These are phyloP conservation scores for Phoma sp. DNA, from an alignment of 2,329 filamentous ascomycete genomes.

Conservation along the genomic window DNA sequence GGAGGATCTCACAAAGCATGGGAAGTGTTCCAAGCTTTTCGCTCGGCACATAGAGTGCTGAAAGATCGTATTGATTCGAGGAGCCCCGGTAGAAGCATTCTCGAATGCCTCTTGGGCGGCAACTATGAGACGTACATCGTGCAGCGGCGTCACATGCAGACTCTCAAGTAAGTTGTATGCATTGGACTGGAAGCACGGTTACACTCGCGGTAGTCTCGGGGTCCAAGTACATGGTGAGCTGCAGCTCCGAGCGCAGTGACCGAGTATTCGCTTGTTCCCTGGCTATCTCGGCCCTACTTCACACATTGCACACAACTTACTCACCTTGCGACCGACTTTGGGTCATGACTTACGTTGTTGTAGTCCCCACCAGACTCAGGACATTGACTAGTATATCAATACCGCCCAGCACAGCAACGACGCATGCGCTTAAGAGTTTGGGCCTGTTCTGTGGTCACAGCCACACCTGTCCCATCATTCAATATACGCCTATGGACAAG, in stretches of 20 bases:
- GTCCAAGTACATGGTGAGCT: background rate
- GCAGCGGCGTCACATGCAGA: constrained; percentile 69
- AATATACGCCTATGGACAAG: background rate
- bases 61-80: constrained; percentile 46
- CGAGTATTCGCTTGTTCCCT: background rate
- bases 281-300: background rate
- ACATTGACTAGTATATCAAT: background rate
- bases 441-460: background rate
- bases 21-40: constrained; percentile 74
- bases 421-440: constrained; percentile 3
- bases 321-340: constrained; percentile 4
- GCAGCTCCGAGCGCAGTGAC: background rate
- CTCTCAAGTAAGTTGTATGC: constrained; percentile 35
- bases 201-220: constrained; percentile 2
- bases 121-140: constrained; percentile 78
- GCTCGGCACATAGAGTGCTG: constrained; percentile 50
- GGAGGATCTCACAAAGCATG: constrained; percentile 78
- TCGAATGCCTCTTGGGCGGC: constrained; percentile 75
- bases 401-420: constrained; percentile 1
- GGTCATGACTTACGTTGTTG: constrained; percentile 12
- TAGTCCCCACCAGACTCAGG: constrained; percentile 6
- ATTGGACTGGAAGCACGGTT: constrained; percentile 10
- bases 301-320: constrained; percentile 9
- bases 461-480: background rate
- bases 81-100: constrained; percentile 61